Evolutionary conservation across 352 stramenopile species (phyloP).

Genomic region (Albugo laibachii): DNA sequence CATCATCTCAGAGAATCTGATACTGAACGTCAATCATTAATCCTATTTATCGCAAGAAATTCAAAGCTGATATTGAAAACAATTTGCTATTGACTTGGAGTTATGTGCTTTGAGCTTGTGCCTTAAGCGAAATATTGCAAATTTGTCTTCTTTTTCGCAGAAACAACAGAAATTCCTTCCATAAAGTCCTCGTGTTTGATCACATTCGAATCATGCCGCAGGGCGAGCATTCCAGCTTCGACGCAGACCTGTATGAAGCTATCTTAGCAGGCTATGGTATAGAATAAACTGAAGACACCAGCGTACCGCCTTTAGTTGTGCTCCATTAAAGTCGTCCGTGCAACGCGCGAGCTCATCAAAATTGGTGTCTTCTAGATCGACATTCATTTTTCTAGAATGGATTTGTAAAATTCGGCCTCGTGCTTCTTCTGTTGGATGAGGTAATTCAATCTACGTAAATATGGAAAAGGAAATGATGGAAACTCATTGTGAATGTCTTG

Average conservation of each 20-base stretch:
- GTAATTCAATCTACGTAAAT: conserved; percentile 87
- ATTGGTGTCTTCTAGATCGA: conserved; percentile 88
- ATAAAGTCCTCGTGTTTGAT: conserved; percentile 99
- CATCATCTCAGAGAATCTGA: too few relatives aligned
- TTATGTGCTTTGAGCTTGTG: background rate
- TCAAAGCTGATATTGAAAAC: too few relatives aligned
- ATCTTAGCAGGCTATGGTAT: background rate
- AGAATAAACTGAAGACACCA: background rate
- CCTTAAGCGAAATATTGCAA: conserved; percentile 94
- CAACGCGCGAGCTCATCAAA: conserved; percentile 94
- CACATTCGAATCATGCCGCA: conserved; percentile 86
- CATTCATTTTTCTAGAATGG: conserved; percentile 95
- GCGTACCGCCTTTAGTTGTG: conserved; percentile 90
- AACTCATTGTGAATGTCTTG: background rate
- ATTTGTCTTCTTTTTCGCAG: conserved; percentile 95
- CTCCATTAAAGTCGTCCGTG: conserved; percentile 98
- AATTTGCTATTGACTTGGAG: too few relatives aligned
- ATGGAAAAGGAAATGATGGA: background rate
- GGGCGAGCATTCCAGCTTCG: conserved; percentile 95
- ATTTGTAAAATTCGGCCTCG: conserved; percentile 93
- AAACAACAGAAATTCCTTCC: conserved; percentile 95
- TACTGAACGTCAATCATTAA: too few relatives aligned
- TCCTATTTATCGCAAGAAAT: too few relatives aligned
- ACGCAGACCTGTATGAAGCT: conserved; percentile 75
- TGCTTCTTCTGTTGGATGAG: conserved; percentile 93